Evolutionary conservation across 768 basidiomycete genomes (phyloP).

Genomic region (Russula virescens): DNA sequence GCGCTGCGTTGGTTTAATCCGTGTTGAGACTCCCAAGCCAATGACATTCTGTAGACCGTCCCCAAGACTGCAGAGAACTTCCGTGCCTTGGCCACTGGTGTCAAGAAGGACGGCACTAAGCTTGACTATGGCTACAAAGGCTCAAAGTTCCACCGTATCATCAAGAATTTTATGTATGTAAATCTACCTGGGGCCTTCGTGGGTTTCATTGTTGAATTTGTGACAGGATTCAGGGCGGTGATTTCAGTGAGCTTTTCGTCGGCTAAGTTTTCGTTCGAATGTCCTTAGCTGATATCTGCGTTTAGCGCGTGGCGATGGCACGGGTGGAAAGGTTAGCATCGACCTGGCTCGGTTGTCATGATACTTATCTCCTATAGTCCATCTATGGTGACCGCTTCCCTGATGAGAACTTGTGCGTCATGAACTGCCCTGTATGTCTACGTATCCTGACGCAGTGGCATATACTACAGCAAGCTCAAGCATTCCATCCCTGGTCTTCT

Average conservation of each 20-base stretch:
- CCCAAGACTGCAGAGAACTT: slow-evolving; percentile 98
- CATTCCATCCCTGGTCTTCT: slow-evolving; percentile 84
- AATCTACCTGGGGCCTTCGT: slow-evolving; percentile 2
- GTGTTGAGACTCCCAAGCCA: background rate
- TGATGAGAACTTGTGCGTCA: slow-evolving; percentile 89
- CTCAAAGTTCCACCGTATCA: slow-evolving; percentile 94
- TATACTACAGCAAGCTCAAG: slow-evolving; percentile 75
- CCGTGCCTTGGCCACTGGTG: slow-evolving; percentile 83
- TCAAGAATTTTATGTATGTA: slow-evolving; percentile 82
- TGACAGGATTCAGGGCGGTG: slow-evolving; percentile 91
- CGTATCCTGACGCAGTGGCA: background rate
- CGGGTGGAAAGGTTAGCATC: slow-evolving; percentile 72
- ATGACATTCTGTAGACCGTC: slow-evolving; percentile 54
- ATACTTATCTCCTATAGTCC: slow-evolving; percentile 41
- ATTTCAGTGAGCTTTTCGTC: slow-evolving; percentile 69
- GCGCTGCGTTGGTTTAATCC: slow-evolving; percentile 17
- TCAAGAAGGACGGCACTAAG: slow-evolving; percentile 64
- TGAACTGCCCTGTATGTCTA: background rate
- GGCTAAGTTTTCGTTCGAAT: slow-evolving; percentile 19
- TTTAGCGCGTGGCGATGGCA: slow-evolving; percentile 77
- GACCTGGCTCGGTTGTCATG: background rate
- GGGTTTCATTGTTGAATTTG: slow-evolving; percentile 23
- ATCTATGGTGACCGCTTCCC: slow-evolving; percentile 89
- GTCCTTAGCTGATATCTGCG: slow-evolving; percentile 4
- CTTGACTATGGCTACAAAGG: slow-evolving; percentile 89